Percentiles rank a stretch among this genome's conserved stretches.
Evolutionary conservation across 1,284 basidiomycete genomes (phyloP).

Genomic region (Puccinia sorghi): DNA sequence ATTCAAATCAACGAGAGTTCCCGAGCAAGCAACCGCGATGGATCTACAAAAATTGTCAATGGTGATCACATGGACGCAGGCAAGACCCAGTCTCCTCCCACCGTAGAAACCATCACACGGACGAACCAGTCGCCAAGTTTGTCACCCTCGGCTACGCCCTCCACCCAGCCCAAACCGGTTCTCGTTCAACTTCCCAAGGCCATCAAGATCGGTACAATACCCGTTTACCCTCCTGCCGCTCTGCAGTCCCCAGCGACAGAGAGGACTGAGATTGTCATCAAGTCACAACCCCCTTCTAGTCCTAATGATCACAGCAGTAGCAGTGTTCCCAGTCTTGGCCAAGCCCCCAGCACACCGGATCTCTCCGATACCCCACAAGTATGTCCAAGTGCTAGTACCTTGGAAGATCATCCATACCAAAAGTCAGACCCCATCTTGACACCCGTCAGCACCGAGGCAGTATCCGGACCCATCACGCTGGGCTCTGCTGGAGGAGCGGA

Average conservation of each 20-base stretch:
- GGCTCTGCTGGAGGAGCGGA: constrained; percentile 30
- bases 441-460: neutral
- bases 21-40: neutral
- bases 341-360: constrained; percentile 21
- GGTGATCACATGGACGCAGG: neutral
- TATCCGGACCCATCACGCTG: constrained; percentile 12
- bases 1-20: neutral
- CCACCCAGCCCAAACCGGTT: neutral
- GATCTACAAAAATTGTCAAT: neutral
- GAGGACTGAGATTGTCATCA: neutral
- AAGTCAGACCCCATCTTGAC: constrained; percentile 13
- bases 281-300: constrained; percentile 14
- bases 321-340: constrained; percentile 12
- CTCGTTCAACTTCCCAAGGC: constrained; percentile 31
- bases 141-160: neutral
- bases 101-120: neutral
- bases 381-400: constrained; percentile 22
- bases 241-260: neutral
- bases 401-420: constrained; percentile 18
- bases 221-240: constrained; percentile 19
- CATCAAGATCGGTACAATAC: constrained; percentile 44
- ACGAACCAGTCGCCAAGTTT: neutral
- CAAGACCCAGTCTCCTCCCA: neutral
- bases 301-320: neutral
- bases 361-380: constrained; percentile 22